Evolutionary conservation across 345 rosid genomes (phyloP).

Genomic region (Citropsis articulata): DNA sequence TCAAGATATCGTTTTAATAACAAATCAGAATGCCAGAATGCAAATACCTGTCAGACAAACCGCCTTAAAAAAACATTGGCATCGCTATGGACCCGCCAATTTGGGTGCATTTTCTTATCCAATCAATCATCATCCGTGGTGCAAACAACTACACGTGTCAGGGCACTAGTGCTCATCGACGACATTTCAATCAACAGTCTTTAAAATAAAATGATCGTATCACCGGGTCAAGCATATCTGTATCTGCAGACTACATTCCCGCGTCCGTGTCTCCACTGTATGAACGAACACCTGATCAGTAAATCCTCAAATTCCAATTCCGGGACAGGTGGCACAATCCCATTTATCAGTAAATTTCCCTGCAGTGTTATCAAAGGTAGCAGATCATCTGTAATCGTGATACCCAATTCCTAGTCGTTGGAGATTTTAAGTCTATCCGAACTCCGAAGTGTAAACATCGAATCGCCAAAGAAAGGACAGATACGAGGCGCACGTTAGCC

Average conservation of each 20-base stretch:
- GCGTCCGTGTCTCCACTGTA: background rate
- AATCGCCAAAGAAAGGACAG: background rate
- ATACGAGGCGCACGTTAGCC: background rate
- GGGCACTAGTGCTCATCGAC: background rate
- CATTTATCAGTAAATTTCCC: background rate
- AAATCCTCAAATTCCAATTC: too few species aligned
- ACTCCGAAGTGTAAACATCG: too few species aligned
- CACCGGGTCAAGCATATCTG: background rate
- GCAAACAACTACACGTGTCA: slow-evolving; percentile 1
- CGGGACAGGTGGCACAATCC: background rate
- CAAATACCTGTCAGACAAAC: too few species aligned
- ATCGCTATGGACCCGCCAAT: too few species aligned
- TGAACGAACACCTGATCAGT: too few species aligned
- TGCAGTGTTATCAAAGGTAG: background rate
- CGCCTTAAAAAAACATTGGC: too few species aligned
- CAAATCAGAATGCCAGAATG: too few species aligned
- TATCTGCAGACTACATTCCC: background rate
- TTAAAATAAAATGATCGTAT: too few species aligned
- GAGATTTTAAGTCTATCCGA: background rate
- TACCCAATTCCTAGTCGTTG: background rate
- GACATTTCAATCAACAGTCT: too few species aligned
- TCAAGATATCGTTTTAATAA: too few species aligned
- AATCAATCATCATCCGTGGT: background rate
- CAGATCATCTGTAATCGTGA: background rate
- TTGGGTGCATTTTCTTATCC: background rate